phyloP scores from a whole-genome alignment of 1,284 basidiomycete species.

The Fistulina hepatica region DNA sequence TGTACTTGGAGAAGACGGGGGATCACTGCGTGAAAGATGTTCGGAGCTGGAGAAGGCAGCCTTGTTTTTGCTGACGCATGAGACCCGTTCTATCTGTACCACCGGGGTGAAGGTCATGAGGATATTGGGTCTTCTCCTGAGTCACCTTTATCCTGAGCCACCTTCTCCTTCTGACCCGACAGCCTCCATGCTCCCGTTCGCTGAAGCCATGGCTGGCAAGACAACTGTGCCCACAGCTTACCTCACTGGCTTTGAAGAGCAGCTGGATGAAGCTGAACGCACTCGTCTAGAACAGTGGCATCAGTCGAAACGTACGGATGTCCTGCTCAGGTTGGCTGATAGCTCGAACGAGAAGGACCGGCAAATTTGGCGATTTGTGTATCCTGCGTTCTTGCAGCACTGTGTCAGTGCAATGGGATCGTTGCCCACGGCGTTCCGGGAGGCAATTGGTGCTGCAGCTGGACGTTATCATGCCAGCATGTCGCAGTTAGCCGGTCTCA shows the following conservation, averaged over 20 bases:
- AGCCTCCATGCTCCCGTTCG: constrained; percentile 28
- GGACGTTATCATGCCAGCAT: constrained; percentile 59
- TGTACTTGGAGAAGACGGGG: constrained; percentile 30
- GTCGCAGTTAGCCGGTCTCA: constrained; percentile 55
- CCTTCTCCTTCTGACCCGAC: constrained; percentile 19
- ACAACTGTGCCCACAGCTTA: constrained; percentile 28
- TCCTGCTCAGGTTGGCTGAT: constrained; percentile 53
- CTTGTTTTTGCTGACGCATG: constrained; percentile 72
- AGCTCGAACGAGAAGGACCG: constrained; percentile 55
- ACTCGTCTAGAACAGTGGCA: constrained; percentile 54
- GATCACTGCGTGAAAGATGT: background rate
- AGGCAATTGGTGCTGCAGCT: constrained; percentile 52
- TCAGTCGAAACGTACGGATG: constrained; percentile 38
- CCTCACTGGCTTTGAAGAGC: constrained; percentile 54
- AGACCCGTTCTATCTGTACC: constrained; percentile 35
- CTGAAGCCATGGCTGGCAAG: constrained; percentile 41
- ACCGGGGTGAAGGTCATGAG: constrained; percentile 54
- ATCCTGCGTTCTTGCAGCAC: constrained; percentile 47
- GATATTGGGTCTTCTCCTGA: constrained; percentile 35
- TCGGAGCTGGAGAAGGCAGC: constrained; percentile 62
- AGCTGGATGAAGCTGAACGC: constrained; percentile 48
- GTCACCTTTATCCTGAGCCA: constrained; percentile 30
- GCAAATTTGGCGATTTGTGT: constrained; percentile 61
- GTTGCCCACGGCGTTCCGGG: constrained; percentile 42
- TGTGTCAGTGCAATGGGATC: constrained; percentile 38